Base-by-base conservation (phyloP, 2,329 filamentous ascomycete genomes). In the Hyphodiscus sp. region DNA sequence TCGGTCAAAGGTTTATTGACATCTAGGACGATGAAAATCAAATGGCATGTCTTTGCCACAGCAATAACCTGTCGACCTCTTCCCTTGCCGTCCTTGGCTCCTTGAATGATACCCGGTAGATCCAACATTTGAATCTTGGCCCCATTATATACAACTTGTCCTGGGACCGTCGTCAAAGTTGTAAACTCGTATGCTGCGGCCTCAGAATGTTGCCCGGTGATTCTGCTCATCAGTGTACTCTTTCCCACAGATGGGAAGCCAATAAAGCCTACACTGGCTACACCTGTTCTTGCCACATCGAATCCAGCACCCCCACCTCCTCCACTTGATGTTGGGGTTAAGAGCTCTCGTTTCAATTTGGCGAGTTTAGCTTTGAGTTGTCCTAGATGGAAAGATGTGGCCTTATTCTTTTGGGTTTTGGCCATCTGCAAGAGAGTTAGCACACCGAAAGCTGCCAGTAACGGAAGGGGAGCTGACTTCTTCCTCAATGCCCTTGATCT, bases 61-160 rank as follows among this genome's bases (percentile, higher is more conserved):
- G 94, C 94, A 76, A 99, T 99, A 67, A 99, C 94, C 75, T 99
- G 94, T 64, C 92, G 85, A 79, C 94, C 94, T 78, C 94, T 85
- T 76, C 94, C 94, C 69, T 96, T 95, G 61, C 94, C 94, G 70
- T 99, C 94, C 73, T 99, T 97, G 64, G 94, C 94, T 68, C 94
- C 94, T 72, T 97, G 89, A 63, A 99, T 99, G 67, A 99, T 99
- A 83, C 94, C 94, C 1, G 94, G 94, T 68, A 99, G 78, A 80
- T 99, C 94, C 59, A 99, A 89, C 75, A 99, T 97, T 73, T 99
- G 94, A 64, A 99, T 87, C 66, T 95, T 95, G 47, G 94, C 94
- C 55, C 92, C 94, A 68, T 99, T 97, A 75, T 97, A 97, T 64
- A 87, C 75, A 58, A 99, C 91, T 75, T 97, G 94, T 51, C 94